Conservation (phyloP, 2,329 filamentous ascomycete genomes). For the Talaromyces sp. region DNA sequence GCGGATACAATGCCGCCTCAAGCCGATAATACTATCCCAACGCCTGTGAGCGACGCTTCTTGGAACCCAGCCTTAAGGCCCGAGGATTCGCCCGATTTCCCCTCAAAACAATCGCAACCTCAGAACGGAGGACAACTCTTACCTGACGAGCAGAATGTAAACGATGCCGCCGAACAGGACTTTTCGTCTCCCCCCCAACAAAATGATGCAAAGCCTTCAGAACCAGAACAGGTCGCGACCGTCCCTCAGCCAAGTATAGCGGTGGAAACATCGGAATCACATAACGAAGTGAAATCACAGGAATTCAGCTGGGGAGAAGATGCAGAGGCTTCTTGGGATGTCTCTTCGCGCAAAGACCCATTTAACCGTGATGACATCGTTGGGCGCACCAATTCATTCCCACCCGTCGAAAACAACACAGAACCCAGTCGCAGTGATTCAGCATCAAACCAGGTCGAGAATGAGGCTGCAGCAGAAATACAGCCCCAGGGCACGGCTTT, state of each 20-base stretch:
- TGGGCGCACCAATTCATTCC: slow-evolving; percentile 15
- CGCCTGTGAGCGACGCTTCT: slow-evolving; percentile 24
- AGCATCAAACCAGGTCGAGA: neutral
- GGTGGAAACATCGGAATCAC: neutral
- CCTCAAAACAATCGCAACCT: slow-evolving; percentile 13
- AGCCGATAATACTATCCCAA: slow-evolving; percentile 10
- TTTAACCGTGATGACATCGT: slow-evolving; percentile 12
- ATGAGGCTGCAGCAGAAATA: neutral
- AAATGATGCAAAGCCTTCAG: neutral
- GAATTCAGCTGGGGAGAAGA: slow-evolving; percentile 8
- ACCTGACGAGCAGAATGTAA: neutral
- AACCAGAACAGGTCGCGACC: neutral
- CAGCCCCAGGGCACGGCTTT: neutral
- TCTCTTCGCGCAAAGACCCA: slow-evolving; percentile 3
- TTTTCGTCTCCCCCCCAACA: neutral
- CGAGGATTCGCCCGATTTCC: slow-evolving; percentile 24
- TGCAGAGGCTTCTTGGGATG: neutral
- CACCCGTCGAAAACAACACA: neutral
- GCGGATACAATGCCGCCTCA: slow-evolving; percentile 15
- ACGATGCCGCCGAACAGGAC: neutral
- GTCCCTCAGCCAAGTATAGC: neutral
- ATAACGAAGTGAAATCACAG: neutral
- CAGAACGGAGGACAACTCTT: neutral
- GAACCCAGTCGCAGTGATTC: neutral
- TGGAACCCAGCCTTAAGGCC: slow-evolving; percentile 55